Conservation (phyloP, 2,329 filamentous ascomycete genomes). For the Aspergillus aculeatinus region DNA sequence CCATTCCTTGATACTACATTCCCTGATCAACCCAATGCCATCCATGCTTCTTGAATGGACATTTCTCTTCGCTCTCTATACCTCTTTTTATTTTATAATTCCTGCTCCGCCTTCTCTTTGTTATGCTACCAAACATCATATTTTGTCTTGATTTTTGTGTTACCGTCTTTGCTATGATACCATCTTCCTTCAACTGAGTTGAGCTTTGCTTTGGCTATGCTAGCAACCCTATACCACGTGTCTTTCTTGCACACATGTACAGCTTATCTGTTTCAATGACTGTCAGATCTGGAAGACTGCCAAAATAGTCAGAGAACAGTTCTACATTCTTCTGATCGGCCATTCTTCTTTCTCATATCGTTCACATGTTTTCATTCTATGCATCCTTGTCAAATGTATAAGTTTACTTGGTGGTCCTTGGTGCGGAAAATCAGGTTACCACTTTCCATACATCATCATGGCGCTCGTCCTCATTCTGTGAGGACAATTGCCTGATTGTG, state of each 20-base stretch:
- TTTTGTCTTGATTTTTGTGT: background rate
- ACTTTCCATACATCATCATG: too few relatives aligned
- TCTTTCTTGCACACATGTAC: background rate
- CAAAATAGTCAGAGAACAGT: background rate
- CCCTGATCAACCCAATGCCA: slow-evolving; percentile 10
- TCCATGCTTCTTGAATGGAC: background rate
- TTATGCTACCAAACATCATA: background rate
- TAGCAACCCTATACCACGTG: background rate
- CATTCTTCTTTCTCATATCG: background rate
- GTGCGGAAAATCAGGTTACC: too few relatives aligned
- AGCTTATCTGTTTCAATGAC: background rate
- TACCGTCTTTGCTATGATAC: background rate
- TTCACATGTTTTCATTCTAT: background rate
- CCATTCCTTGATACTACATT: slow-evolving; percentile 2
- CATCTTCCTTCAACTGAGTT: background rate
- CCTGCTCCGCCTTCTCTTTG: background rate
- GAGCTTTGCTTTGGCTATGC: background rate
- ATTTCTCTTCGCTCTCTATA: background rate
- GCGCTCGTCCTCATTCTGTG: too few relatives aligned
- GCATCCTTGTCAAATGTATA: background rate
- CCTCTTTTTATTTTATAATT: background rate
- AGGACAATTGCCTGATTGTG: too few relatives aligned
- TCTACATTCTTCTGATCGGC: background rate
- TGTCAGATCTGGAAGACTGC: background rate
- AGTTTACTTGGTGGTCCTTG: background rate